phyloP scores from a whole-genome alignment of 805 yeast species.

The Lipomyces kockii region DNA sequence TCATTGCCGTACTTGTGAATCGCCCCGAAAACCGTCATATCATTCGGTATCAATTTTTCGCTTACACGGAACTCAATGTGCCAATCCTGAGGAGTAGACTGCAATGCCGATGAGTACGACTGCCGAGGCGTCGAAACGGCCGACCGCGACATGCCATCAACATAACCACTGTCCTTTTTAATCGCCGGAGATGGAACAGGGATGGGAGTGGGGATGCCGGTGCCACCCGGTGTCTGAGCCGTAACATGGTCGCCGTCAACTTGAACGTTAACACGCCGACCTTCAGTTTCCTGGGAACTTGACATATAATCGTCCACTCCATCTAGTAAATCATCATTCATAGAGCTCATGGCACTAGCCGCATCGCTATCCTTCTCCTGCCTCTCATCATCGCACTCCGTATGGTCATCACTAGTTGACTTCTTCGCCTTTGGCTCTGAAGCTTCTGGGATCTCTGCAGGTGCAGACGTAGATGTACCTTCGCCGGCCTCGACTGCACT shows the following conservation, averaged over 20 bases:
- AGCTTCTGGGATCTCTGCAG: conserved; percentile 1
- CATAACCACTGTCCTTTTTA: background rate
- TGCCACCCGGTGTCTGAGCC: conserved; percentile 19
- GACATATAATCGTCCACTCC: conserved; percentile 16
- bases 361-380: conserved; percentile 8
- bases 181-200: conserved; percentile 6
- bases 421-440: conserved; percentile 5
- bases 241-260: conserved; percentile 11
- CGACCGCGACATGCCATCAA: conserved; percentile 9
- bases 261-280: background rate
- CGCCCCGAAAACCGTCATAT: conserved; percentile 76
- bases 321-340: conserved; percentile 15
- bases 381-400: conserved; percentile 6
- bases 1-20: conserved; percentile 53
- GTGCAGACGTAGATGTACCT: conserved; percentile 8
- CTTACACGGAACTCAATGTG: conserved; percentile 60
- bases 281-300: conserved; percentile 13
- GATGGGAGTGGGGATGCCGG: conserved; percentile 16
- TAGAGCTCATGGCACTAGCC: conserved; percentile 5
- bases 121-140: conserved; percentile 21
- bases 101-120: conserved; percentile 33
- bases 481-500: conserved; percentile 17
- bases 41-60: conserved; percentile 60
- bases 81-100: conserved; percentile 39
- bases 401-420: conserved; percentile 9